Evolutionary conservation across 2,329 filamentous ascomycete species (phyloP).

Genomic region (Diaporthe destruens): DNA sequence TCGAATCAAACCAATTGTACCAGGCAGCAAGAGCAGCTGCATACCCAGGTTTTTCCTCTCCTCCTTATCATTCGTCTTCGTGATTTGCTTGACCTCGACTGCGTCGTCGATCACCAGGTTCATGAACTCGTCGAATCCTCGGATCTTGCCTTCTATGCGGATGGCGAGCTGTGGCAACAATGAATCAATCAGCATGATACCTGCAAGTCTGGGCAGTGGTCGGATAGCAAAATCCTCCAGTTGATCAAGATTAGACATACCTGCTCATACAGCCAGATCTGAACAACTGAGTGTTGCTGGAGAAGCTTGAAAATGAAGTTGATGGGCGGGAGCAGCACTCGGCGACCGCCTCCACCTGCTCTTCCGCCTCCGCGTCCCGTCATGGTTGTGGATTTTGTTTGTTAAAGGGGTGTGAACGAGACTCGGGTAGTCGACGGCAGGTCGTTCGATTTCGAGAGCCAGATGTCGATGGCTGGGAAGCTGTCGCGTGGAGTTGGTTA

Average conservation of each 20-base stretch:
- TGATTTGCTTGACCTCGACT: slow-evolving; percentile 87
- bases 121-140: slow-evolving; percentile 99
- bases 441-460: background rate
- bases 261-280: slow-evolving; percentile 95
- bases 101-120: slow-evolving; percentile 95
- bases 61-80: slow-evolving; percentile 82
- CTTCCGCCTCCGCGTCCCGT: slow-evolving; percentile 55
- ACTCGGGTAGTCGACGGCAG: background rate
- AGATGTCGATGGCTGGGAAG: slow-evolving; percentile 3
- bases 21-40: background rate
- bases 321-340: slow-evolving; percentile 72
- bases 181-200: slow-evolving; percentile 7
- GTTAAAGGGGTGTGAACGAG: background rate
- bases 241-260: background rate
- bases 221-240: background rate
- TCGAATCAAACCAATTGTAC: background rate
- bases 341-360: slow-evolving; percentile 70
- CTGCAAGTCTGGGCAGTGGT: background rate
- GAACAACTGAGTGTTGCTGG: slow-evolving; percentile 55
- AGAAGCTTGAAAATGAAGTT: slow-evolving; percentile 96
- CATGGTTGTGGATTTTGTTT: background rate
- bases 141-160: slow-evolving; percentile 95
- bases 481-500: slow-evolving; percentile 12
- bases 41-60: slow-evolving; percentile 66
- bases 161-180: slow-evolving; percentile 71